Evolutionary conservation across 2,329 filamentous ascomycete species (phyloP).

Genomic region (Phaeosphaeria sp.): DNA sequence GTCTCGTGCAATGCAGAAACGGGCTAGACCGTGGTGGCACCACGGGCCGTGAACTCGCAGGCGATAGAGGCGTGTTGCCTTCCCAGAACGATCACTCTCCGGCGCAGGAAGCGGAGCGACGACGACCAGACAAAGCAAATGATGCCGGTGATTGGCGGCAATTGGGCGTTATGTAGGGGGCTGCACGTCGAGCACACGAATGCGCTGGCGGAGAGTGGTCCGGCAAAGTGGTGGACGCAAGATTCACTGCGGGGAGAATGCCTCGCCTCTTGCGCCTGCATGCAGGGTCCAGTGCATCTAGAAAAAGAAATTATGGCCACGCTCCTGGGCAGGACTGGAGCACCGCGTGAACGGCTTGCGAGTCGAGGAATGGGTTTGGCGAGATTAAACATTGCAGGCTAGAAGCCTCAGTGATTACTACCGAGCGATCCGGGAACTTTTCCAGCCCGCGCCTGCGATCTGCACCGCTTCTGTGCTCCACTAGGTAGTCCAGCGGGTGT

Average conservation of each 20-base stretch:
- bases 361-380: constrained; percentile 7
- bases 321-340: constrained; percentile 5
- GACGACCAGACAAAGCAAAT: constrained; percentile 2
- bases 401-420: constrained; percentile 5
- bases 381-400: constrained; percentile 13
- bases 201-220: constrained; percentile 24
- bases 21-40: constrained; percentile 36
- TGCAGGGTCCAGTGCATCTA: constrained; percentile 28
- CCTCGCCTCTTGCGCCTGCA: constrained; percentile 9
- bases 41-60: constrained; percentile 33
- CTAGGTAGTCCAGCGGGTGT: not conserved
- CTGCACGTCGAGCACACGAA: constrained; percentile 24
- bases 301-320: constrained; percentile 14
- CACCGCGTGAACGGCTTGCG: constrained; percentile 11
- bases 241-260: constrained; percentile 23
- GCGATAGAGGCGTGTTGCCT: constrained; percentile 14
- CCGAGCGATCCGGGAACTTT: constrained; percentile 1
- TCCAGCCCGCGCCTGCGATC: constrained; percentile 3
- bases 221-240: constrained; percentile 3
- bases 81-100: constrained; percentile 12
- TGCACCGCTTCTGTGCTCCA: not conserved
- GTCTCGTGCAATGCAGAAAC: constrained; percentile 42
- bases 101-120: constrained; percentile 8
- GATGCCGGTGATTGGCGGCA: constrained; percentile 29
- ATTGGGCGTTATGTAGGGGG: constrained; percentile 21